These are phyloP conservation scores for Colletotrichum sidae DNA, from an alignment of 2,329 filamentous ascomycete genomes.

Conservation along the genomic window DNA sequence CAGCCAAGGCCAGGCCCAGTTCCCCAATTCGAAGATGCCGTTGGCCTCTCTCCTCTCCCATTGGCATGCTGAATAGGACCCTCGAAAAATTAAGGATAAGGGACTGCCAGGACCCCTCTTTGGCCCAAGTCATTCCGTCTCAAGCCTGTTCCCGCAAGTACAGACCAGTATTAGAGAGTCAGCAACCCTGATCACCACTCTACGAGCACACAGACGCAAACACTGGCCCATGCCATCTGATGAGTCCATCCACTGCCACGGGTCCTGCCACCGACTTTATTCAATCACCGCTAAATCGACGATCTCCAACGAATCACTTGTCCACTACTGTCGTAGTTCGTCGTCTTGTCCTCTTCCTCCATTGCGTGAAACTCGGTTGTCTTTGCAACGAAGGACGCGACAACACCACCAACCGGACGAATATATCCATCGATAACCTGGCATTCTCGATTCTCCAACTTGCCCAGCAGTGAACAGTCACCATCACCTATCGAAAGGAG, in stretches of 20 bases:
- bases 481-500: conserved; percentile 7
- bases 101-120: conserved; percentile 23
- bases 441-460: conserved; percentile 7
- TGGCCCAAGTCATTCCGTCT: conserved; percentile 23
- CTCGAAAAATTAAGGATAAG: conserved; percentile 34
- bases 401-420: conserved; percentile 7
- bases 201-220: too few relatives aligned
- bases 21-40: conserved; percentile 8
- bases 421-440: conserved; percentile 14
- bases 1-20: conserved; percentile 12
- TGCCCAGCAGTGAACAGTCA: neutral
- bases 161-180: too few relatives aligned
- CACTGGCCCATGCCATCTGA: too few relatives aligned
- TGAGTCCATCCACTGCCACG: too few relatives aligned
- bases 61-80: conserved; percentile 3
- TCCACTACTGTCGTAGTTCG: too few relatives aligned
- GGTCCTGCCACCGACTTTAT: neutral
- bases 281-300: too few relatives aligned
- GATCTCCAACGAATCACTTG: too few relatives aligned
- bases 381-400: neutral
- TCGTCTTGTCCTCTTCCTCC: neutral
- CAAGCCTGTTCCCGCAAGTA: neutral
- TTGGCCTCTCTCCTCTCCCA: conserved; percentile 17
- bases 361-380: neutral
- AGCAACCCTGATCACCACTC: too few relatives aligned